These are phyloP conservation scores for Venturia pyrina DNA, from an alignment of 2,329 filamentous ascomycete species.

Conservation along the genomic window DNA sequence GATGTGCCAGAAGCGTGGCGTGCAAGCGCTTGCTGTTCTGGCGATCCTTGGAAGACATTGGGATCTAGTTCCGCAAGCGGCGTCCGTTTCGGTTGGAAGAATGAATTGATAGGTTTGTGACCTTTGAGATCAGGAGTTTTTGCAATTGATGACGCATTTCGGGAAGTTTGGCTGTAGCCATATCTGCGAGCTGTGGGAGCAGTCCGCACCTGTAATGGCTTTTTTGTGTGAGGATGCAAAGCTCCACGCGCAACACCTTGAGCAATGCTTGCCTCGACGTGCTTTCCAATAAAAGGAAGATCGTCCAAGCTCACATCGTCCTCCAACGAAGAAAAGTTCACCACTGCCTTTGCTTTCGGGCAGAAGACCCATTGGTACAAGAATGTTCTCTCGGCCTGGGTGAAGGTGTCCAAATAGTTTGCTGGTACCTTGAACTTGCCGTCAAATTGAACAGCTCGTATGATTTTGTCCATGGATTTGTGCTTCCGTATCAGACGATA, in stretches of 20 bases:
- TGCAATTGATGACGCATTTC: conserved; percentile 17
- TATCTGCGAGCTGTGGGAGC: conserved; percentile 21
- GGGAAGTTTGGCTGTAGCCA: conserved; percentile 30
- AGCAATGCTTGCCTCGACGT: conserved; percentile 60
- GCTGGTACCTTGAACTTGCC: conserved; percentile 72
- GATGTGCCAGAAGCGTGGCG: conserved; percentile 41
- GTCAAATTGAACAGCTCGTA: conserved; percentile 80
- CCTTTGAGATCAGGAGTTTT: conserved; percentile 45
- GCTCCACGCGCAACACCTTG: conserved; percentile 69
- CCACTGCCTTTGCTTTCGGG: conserved; percentile 57
- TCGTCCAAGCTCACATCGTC: conserved; percentile 55
- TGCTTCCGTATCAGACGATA: conserved; percentile 84
- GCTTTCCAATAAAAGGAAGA: conserved; percentile 72
- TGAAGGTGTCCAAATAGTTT: conserved; percentile 72
- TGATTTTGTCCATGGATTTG: conserved; percentile 72
- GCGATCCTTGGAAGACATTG: conserved; percentile 57
- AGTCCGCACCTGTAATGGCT: conserved; percentile 36
- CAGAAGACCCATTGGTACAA: conserved; percentile 93
- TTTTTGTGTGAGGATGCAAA: conserved; percentile 81
- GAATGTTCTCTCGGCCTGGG: conserved; percentile 84
- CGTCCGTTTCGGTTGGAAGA: conserved; percentile 54
- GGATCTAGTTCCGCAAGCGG: conserved; percentile 59
- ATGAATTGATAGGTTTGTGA: conserved; percentile 51
- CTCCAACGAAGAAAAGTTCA: conserved; percentile 59
- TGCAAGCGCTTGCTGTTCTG: conserved; percentile 44